These are phyloP conservation scores for Trichosporon faecale DNA, from an alignment of 1,284 basidiomycete species.

Conservation along the genomic window DNA sequence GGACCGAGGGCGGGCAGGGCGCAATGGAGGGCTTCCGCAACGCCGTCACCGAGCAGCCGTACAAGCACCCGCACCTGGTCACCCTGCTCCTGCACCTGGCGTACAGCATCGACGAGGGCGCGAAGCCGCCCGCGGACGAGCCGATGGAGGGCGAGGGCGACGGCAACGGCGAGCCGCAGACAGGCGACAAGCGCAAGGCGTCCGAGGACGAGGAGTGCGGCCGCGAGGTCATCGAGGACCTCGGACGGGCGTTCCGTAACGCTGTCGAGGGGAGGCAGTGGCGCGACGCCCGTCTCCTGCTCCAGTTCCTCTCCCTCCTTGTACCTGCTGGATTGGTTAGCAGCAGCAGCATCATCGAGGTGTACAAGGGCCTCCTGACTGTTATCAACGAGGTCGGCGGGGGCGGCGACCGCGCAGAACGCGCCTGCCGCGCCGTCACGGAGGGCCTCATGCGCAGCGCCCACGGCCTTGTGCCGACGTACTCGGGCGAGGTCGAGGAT, in stretches of 20 bases:
- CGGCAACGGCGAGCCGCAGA: constrained; percentile 32
- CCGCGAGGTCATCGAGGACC: constrained; percentile 75
- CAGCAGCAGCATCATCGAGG: constrained; percentile 67
- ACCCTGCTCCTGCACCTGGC: constrained; percentile 69
- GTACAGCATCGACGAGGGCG: constrained; percentile 52
- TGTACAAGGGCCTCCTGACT: constrained; percentile 74
- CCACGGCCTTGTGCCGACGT: constrained; percentile 32
- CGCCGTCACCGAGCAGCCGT: constrained; percentile 82
- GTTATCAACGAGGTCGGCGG: constrained; percentile 89
- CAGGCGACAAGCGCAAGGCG: constrained; percentile 43
- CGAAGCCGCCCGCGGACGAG: constrained; percentile 26
- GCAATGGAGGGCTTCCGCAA: constrained; percentile 67
- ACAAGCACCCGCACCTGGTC: constrained; percentile 84
- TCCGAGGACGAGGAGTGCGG: constrained; percentile 58
- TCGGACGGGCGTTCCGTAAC: constrained; percentile 79
- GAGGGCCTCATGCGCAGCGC: constrained; percentile 71
- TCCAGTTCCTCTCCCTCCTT: constrained; percentile 85
- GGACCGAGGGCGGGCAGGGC: constrained; percentile 59
- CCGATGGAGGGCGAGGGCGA: background rate
- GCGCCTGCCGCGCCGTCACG: constrained; percentile 77
- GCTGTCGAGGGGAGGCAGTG: constrained; percentile 82
- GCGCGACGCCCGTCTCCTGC: constrained; percentile 81
- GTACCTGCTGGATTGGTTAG: constrained; percentile 72
- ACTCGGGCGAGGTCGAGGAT: constrained; percentile 38
- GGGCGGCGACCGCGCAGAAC: constrained; percentile 77